Evolutionary conservation across 345 rosid species (phyloP).

Genomic region (Euphorbia peplus): DNA sequence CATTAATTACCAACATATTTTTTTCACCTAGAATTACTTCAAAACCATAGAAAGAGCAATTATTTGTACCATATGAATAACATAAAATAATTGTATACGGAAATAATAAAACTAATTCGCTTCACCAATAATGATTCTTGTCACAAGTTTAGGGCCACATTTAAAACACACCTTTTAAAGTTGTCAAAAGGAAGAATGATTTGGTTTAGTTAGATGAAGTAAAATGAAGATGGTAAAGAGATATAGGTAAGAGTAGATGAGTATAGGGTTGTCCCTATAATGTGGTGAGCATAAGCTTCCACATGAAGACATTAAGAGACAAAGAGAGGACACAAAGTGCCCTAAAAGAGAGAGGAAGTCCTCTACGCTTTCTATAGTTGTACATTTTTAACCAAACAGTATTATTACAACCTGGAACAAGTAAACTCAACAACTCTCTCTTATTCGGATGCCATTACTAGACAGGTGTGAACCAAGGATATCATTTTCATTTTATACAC

Average conservation of each 20-base stretch:
- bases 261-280: not conserved
- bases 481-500: not conserved
- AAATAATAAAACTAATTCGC: too few relatives aligned
- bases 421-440: not conserved
- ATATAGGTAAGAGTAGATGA: too few relatives aligned
- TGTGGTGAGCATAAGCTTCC: not conserved
- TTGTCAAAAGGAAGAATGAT: too few relatives aligned
- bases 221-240: too few relatives aligned
- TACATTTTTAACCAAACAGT: not conserved
- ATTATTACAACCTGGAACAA: not conserved
- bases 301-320: not conserved
- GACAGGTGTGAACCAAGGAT: not conserved
- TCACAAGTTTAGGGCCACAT: too few relatives aligned
- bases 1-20: too few relatives aligned
- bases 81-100: too few relatives aligned
- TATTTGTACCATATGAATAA: too few relatives aligned
- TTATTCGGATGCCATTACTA: not conserved
- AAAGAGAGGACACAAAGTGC: not conserved
- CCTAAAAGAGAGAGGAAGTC: not conserved
- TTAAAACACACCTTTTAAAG: too few relatives aligned
- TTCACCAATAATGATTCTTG: too few relatives aligned
- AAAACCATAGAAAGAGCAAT: too few relatives aligned
- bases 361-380: not conserved
- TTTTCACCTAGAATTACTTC: too few relatives aligned
- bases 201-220: not conserved